Percentiles rank a stretch among this genome's conserved stretches.
These are phyloP conservation scores for Candida dubliniensis DNA, from an alignment of 1,139 yeast species.

Conservation along the genomic window DNA sequence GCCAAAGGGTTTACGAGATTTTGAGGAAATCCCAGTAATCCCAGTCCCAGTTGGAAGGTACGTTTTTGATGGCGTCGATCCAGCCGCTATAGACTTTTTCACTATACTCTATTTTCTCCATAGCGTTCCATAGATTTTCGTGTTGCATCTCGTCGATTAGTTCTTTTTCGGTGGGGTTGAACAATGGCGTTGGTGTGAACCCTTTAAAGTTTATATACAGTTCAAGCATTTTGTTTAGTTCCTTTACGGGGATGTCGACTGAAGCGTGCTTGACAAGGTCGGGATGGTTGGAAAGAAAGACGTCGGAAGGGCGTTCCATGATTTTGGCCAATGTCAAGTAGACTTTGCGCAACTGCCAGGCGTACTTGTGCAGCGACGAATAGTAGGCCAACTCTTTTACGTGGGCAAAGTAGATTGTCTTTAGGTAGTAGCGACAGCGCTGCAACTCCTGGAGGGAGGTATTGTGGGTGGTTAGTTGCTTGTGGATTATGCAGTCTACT, in stretches of 20 bases:
- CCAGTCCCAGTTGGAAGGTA: background rate
- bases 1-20: slow-evolving; percentile 23
- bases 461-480: background rate
- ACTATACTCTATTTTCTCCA: slow-evolving; percentile 6
- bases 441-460: background rate
- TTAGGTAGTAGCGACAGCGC: background rate
- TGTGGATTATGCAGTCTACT: slow-evolving; percentile 6
- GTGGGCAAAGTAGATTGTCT: background rate
- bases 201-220: background rate
- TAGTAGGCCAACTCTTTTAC: slow-evolving; percentile 1
- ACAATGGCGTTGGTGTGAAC: background rate
- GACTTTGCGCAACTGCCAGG: slow-evolving; percentile 7
- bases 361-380: slow-evolving; percentile 4
- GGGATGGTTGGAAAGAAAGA: background rate
- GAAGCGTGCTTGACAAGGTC: slow-evolving; percentile 3
- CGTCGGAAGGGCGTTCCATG: background rate
- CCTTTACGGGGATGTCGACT: background rate
- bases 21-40: slow-evolving; percentile 5
- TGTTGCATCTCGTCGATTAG: slow-evolving; percentile 10
- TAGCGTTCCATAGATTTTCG: slow-evolving; percentile 11
- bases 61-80: slow-evolving; percentile 5
- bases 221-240: slow-evolving; percentile 3
- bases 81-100: slow-evolving; percentile 10
- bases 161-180: slow-evolving; percentile 6
- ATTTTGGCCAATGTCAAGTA: slow-evolving; percentile 7